phyloP scores from a whole-genome alignment of 192 early-diverging fungal species.

The Podila epigama region DNA sequence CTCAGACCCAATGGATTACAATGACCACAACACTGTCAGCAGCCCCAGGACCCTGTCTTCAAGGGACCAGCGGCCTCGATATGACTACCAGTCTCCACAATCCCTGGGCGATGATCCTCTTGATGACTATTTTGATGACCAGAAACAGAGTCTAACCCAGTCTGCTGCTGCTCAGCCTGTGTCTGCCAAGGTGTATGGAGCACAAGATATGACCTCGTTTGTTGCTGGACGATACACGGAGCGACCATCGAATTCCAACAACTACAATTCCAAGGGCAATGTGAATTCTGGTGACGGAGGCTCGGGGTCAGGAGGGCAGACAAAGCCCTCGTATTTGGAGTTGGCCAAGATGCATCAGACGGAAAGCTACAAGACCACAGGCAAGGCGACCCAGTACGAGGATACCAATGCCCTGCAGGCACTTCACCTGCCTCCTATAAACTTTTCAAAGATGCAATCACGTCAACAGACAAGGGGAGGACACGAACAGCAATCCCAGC shows the following conservation, averaged over 20 bases:
- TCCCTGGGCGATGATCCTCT: conserved; percentile 6
- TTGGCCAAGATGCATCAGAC: conserved; percentile 36
- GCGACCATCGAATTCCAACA: conserved; percentile 10
- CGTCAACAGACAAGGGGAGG: not conserved
- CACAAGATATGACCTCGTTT: conserved; percentile 42
- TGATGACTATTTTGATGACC: conserved; percentile 29
- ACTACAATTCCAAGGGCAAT: conserved; percentile 4
- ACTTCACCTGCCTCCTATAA: conserved; percentile 20
- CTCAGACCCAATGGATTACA: not conserved
- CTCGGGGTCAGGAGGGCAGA: too few species aligned
- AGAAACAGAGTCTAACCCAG: conserved; percentile 31
- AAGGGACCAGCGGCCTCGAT: not conserved
- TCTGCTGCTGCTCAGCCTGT: conserved; percentile 10
- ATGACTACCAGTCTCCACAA: not conserved
- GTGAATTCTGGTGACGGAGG: not conserved
- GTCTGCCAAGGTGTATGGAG: conserved; percentile 10
- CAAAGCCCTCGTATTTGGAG: conserved; percentile 19
- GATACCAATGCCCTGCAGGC: conserved; percentile 6
- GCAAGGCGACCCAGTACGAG: conserved; percentile 39
- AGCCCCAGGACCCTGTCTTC: not conserved
- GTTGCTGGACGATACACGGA: conserved; percentile 43
- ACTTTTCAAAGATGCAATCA: conserved; percentile 12
- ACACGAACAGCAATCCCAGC: too few species aligned
- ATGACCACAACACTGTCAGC: conserved; percentile 5
- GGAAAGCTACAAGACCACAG: conserved; percentile 40